Conservation (phyloP, 2,329 filamentous ascomycete genomes). For the Parafenestella ontariensis region DNA sequence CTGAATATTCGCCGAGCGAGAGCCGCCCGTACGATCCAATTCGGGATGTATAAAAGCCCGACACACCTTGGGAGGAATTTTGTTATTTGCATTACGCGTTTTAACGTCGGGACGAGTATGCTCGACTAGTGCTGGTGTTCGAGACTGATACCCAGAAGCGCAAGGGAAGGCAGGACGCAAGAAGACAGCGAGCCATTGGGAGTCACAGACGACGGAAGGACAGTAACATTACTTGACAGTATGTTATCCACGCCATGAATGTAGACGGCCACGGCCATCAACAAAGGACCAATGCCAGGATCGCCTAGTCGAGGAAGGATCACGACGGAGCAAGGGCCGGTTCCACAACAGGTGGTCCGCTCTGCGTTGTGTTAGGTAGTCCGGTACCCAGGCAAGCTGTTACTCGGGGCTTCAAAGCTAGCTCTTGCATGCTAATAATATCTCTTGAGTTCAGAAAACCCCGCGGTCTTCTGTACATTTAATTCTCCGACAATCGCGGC, state of each 20-base stretch:
- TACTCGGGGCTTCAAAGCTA: slow-evolving; percentile 13
- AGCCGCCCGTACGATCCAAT: slow-evolving; percentile 47
- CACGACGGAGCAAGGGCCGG: slow-evolving; percentile 10
- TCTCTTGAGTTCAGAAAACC: slow-evolving; percentile 10
- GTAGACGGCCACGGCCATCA: background rate
- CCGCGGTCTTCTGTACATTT: slow-evolving; percentile 5
- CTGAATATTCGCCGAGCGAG: slow-evolving; percentile 44
- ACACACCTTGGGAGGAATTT: slow-evolving; percentile 21
- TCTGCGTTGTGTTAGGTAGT: slow-evolving; percentile 20
- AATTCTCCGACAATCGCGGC: slow-evolving; percentile 9
- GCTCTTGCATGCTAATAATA: slow-evolving; percentile 16
- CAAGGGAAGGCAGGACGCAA: slow-evolving; percentile 10
- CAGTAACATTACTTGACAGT: slow-evolving; percentile 4
- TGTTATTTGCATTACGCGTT: slow-evolving; percentile 24
- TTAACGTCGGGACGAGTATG: slow-evolving; percentile 17
- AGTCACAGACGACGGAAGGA: slow-evolving; percentile 7
- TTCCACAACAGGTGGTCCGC: slow-evolving; percentile 22
- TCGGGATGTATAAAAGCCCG: slow-evolving; percentile 40
- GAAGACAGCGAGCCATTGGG: slow-evolving; percentile 8
- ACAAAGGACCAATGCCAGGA: slow-evolving; percentile 1
- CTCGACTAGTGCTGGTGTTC: slow-evolving; percentile 21
- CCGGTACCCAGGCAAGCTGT: slow-evolving; percentile 31
- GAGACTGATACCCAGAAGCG: slow-evolving; percentile 28
- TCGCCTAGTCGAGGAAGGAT: slow-evolving; percentile 15
- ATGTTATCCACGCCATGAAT: slow-evolving; percentile 3